Conservation (phyloP, 768 basidiomycete genomes). For the Leccinum pellstonianum region DNA sequence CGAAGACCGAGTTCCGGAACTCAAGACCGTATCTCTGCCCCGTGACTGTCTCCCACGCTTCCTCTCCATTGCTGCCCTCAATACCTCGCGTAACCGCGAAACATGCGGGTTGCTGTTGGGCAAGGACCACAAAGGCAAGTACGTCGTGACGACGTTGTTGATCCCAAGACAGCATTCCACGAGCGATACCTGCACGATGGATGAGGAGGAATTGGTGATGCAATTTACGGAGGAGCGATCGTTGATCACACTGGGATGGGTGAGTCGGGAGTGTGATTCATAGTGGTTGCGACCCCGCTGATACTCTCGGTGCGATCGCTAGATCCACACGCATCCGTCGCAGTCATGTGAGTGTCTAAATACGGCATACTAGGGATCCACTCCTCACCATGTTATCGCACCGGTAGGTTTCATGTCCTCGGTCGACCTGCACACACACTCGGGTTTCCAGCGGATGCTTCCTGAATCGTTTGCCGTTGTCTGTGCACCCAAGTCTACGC, state of each 20-base stretch:
- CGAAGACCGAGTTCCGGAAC: constrained; percentile 40
- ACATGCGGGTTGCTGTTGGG: constrained; percentile 87
- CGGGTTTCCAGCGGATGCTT: constrained; percentile 85
- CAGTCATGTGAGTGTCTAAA: constrained; percentile 63
- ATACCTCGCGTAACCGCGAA: constrained; percentile 77
- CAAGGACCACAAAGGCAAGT: constrained; percentile 58
- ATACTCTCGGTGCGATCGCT: constrained; percentile 1
- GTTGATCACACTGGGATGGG: constrained; percentile 90
- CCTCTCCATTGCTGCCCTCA: constrained; percentile 70
- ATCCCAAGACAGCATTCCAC: constrained; percentile 89
- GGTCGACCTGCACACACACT: constrained; percentile 89
- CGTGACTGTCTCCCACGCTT: constrained; percentile 73
- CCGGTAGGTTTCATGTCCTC: constrained; percentile 88
- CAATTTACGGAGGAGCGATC: constrained; percentile 79
- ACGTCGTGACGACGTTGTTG: constrained; percentile 73
- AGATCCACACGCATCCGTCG: constrained; percentile 93
- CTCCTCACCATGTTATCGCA: neutral
- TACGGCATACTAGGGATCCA: neutral
- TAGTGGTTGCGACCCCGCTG: neutral
- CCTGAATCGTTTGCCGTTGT: constrained; percentile 93
- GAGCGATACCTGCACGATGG: constrained; percentile 91
- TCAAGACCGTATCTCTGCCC: constrained; percentile 69
- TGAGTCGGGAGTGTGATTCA: constrained; percentile 36
- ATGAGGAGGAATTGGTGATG: constrained; percentile 83
- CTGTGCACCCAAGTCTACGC: constrained; percentile 77